These are phyloP conservation scores for Phytophthora kernoviae DNA, from an alignment of 352 stramenopile genomes.

Conservation along the genomic window DNA sequence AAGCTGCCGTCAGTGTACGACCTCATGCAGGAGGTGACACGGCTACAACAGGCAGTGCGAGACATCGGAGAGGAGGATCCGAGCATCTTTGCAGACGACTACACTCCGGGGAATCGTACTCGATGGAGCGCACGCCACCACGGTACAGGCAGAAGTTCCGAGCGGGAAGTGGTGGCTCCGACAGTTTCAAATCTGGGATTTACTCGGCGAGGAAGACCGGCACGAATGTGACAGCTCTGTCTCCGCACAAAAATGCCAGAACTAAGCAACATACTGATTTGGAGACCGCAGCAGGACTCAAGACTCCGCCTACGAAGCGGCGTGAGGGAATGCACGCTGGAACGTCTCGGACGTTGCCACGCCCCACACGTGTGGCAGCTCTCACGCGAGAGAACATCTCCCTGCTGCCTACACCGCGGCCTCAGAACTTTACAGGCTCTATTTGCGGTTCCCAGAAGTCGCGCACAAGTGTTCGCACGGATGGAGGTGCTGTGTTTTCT, in stretches of 20 bases:
- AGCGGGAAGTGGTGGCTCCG: constrained; percentile 20
- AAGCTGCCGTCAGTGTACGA: constrained; percentile 58
- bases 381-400: constrained; percentile 85
- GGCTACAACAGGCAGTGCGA: constrained; percentile 53
- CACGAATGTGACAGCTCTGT: constrained; percentile 31
- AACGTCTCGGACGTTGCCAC: constrained; percentile 32
- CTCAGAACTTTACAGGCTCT: constrained; percentile 54
- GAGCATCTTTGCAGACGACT: constrained; percentile 37
- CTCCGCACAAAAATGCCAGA: constrained; percentile 35
- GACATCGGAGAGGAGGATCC: constrained; percentile 40
- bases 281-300: constrained; percentile 24
- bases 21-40: constrained; percentile 55
- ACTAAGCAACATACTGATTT: constrained; percentile 21
- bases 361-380: constrained; percentile 58
- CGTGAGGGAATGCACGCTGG: constrained; percentile 21
- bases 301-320: constrained; percentile 39
- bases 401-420: constrained; percentile 54
- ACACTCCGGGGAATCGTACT: constrained; percentile 24
- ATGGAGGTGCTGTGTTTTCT: constrained; percentile 82
- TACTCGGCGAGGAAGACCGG: constrained; percentile 30
- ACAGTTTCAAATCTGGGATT: constrained; percentile 35
- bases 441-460: constrained; percentile 78
- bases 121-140: constrained; percentile 23
- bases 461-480: constrained; percentile 72
- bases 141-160: constrained; percentile 27